phyloP scores from a whole-genome alignment of 2,329 filamentous ascomycete species.

The Phyllosticta citriasiana region DNA sequence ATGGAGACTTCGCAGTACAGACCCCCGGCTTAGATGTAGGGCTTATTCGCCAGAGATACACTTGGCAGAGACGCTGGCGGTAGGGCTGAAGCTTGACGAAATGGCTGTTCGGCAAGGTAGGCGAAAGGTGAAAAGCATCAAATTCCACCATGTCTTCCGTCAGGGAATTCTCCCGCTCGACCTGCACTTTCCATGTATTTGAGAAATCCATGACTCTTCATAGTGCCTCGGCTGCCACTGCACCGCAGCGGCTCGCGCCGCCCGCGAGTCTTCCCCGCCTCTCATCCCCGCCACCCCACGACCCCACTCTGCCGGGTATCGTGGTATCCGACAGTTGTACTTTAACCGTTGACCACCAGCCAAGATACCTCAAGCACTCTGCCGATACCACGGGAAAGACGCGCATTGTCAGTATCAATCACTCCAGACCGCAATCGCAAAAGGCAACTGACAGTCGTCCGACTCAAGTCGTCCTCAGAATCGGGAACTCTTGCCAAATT shows the following conservation, averaged over 20 bases:
- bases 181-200: too few species aligned
- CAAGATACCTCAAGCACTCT: neutral
- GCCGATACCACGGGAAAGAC: neutral
- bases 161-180: too few species aligned
- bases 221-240: neutral
- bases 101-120: too few species aligned
- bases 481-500: neutral
- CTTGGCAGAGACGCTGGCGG: too few species aligned
- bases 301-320: neutral
- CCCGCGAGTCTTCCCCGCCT: slow-evolving; percentile 27
- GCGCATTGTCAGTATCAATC: neutral
- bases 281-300: slow-evolving; percentile 27
- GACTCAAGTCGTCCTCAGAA: neutral
- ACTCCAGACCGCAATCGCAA: neutral
- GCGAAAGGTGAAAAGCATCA: too few species aligned
- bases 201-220: neutral
- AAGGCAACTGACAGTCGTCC: too few species aligned
- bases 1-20: too few species aligned
- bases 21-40: too few species aligned
- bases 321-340: neutral
- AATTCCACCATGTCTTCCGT: too few species aligned
- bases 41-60: too few species aligned
- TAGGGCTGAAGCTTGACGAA: too few species aligned
- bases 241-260: slow-evolving; percentile 16
- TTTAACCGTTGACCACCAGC: neutral